Conservation (phyloP, 2,329 filamentous ascomycete genomes). For the Aspergillus versicolor region DNA sequence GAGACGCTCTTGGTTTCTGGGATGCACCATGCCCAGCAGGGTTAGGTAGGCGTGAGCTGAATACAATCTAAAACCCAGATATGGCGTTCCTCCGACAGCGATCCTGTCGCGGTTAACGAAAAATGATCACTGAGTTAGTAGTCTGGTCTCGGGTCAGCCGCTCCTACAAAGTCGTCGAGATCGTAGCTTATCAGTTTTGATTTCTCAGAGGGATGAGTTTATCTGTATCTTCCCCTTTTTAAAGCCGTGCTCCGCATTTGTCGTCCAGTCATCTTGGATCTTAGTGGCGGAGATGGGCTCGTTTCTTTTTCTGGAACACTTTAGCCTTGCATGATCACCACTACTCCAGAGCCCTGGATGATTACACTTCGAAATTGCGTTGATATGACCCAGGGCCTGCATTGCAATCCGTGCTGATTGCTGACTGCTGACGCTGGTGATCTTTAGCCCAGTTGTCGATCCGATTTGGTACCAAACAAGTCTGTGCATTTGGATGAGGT, state of each 20-base stretch:
- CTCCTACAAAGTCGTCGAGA: not conserved
- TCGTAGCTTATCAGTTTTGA: conserved; percentile 9
- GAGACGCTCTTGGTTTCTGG: too few relatives aligned
- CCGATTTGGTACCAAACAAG: conserved; percentile 1
- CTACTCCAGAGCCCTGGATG: not conserved
- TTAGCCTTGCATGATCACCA: not conserved
- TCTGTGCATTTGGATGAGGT: not conserved
- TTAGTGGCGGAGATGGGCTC: not conserved
- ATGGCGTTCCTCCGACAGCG: not conserved
- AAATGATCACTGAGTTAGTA: conserved; percentile 1
- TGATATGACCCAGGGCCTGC: not conserved
- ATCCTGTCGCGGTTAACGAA: conserved; percentile 1
- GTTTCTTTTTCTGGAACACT: conserved; percentile 1
- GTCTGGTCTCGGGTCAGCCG: not conserved
- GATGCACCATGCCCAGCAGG: not conserved
- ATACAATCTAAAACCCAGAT: not conserved
- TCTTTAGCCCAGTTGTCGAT: not conserved
- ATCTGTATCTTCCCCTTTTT: not conserved
- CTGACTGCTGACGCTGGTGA: not conserved
- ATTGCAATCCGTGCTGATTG: not conserved
- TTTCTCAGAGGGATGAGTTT: conserved; percentile 5
- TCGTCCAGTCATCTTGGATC: conserved; percentile 3
- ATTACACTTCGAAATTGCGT: not conserved
- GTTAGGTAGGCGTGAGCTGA: not conserved
- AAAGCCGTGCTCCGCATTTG: conserved; percentile 8